Evolutionary conservation across 768 basidiomycete genomes (phyloP).

Genomic region (Boletus bicolor): DNA sequence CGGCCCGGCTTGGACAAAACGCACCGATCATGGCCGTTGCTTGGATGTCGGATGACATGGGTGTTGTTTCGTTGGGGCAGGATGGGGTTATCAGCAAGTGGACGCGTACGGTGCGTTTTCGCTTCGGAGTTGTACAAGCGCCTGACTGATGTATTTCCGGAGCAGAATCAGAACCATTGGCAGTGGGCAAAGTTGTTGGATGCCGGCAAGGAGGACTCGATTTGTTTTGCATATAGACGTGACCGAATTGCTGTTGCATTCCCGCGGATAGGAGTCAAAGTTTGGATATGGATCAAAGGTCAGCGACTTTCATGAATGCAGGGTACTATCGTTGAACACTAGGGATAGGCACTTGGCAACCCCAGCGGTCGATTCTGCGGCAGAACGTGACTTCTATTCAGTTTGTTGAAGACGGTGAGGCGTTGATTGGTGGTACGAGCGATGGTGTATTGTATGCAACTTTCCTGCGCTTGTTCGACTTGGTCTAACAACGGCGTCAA

Average conservation of each 20-base stretch:
- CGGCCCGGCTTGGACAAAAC: slow-evolving; percentile 55
- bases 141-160: not conserved
- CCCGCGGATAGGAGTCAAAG: slow-evolving; percentile 54
- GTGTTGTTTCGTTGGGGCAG: slow-evolving; percentile 52
- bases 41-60: slow-evolving; percentile 60
- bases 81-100: slow-evolving; percentile 61
- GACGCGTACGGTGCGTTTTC: slow-evolving; percentile 48
- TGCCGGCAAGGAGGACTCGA: slow-evolving; percentile 43
- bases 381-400: slow-evolving; percentile 62
- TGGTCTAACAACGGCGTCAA: slow-evolving; percentile 26
- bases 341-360: slow-evolving; percentile 55
- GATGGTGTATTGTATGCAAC: slow-evolving; percentile 62
- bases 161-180: slow-evolving; percentile 50
- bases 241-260: slow-evolving; percentile 64
- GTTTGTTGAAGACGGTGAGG: slow-evolving; percentile 62
- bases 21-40: slow-evolving; percentile 45
- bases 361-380: slow-evolving; percentile 60
- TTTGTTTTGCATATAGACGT: slow-evolving; percentile 52
- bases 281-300: slow-evolving; percentile 66
- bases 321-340: slow-evolving; percentile 1
- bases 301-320: not conserved
- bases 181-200: slow-evolving; percentile 54
- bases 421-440: slow-evolving; percentile 63
- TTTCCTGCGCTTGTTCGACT: not conserved
- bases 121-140: not conserved